Base-by-base conservation (phyloP, 768 basidiomycete genomes). In the Amanita pseudoporphyria region DNA sequence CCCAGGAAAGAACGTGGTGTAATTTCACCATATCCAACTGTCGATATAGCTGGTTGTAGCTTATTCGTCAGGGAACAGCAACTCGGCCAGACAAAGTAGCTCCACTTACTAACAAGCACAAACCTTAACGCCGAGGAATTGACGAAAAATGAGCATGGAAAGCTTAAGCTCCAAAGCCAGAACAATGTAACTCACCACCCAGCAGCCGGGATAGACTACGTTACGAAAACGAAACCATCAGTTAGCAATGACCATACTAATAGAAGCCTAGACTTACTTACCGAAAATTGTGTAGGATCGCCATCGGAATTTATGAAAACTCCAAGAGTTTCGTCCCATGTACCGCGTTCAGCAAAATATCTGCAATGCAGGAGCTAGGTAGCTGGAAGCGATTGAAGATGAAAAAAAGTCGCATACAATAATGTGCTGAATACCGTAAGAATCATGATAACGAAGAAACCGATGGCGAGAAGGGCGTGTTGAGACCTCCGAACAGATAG, bases 291-390 rank as follows among this genome's bases (percentile, higher is more conserved):
- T n/a, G n/a, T n/a, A n/a, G n/a, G n/a, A n/a, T n/a, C n/a, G n/a
- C n/a, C n/a, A n/a, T n/a, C n/a, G n/a, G n/a, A n/a, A 58, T 92
- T 88, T 43, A 93, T 77, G 60, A 93, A 96, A 3, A 78, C 83
- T 37, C 79, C 84, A 0, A 95, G 65, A 1, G 76, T 74, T 6
- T 79, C 78, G 54, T 94, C 91, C 92, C 92, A 96, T 1, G 83
- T n/a, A n/a, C n/a, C n/a, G n/a, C n/a, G n/a, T n/a, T n/a, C n/a
- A n/a, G n/a, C n/a, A n/a, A n/a, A n/a, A 60, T 93, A 94, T 54
- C 87, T 87, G 14, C 1, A 7, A 5, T 5, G n/a, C n/a, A 6
- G 0, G 22, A 32, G 10, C 9, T 19, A 30, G 28, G 28, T 32
- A 37, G 16, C 30, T 30, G 42, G 21, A 10, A 45, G 21, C 5